Base-by-base conservation (phyloP, 768 basidiomycete genomes). In the Leccinum uliginosum region DNA sequence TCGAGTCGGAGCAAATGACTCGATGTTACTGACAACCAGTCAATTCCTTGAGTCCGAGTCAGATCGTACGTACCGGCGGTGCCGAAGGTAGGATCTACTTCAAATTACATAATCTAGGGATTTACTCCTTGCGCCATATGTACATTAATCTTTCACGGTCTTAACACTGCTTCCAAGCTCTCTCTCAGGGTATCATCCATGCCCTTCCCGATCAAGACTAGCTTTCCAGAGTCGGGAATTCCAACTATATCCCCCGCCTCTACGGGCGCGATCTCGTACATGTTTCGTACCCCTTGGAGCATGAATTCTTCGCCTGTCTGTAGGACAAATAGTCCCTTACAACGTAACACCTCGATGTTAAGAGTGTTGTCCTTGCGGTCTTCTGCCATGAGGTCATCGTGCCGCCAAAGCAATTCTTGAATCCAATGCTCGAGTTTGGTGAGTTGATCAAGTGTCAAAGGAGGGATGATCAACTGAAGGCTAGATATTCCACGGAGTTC, bases 201-300 rank as follows among this genome's bases (percentile, higher is more conserved):
- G 2, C 90, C 89, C 66, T 87, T 90, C 11, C 93, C 93, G 47
- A 96, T 95, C 57, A 96, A 78, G 3, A 95, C 90, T 23, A 96
- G 67, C 73, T 95, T 96, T 24, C 93, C 92, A 15, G 72, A 71
- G 49, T 83, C 81, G 0, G 83, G 82, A 34, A 85, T 67, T 2
- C 81, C 84, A 24, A 83, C 53, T 21, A 64, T 48, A 8, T 69
- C 73, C 55, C 68, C 70, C 43, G 67, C 71, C n/a, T 64, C 65
- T 40, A 85, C 74, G 50, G 77, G 71, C 0, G 71, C 67, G 14
- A 95, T 80, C 63, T 99, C 96, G 67, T 95, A 99, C 71, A 98
- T 80, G 62, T 77, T 91, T 61, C 91, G 78, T 12, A 99, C 97
- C 3, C 95, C 97, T 67, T 99, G 97, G 46, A 99, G 73, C 53